Base-by-base conservation (phyloP, 352 stramenopile genomes). In the Pseudoperonospora humuli region DNA sequence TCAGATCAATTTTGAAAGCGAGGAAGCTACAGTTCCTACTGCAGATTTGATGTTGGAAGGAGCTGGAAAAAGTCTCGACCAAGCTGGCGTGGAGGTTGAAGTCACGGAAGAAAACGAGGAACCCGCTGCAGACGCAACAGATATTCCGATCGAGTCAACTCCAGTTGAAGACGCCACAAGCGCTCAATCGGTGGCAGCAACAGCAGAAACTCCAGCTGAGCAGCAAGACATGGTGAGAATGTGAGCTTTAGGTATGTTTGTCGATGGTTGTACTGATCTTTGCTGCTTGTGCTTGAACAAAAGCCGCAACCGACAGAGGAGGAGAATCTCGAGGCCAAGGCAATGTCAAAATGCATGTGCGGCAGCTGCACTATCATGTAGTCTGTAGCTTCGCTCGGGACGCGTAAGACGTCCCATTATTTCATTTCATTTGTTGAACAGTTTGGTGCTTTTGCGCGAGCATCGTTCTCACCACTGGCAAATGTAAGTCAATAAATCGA, bases 351-450 rank as follows among this genome's bases (percentile, higher is more conserved):
- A 31, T 87, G 75, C 52, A 67, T 54, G 0, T 87, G 75, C 27
- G 69, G 74, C 13, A 67, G 34, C 39, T 84, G 75, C 59, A 52
- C 65, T 21, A 72, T 84, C 37, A 87, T 85, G 75, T 87, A 78
- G 59, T 20, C 32, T 27, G 37, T 7, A 39, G 9, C 20, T 9
- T 15, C 50, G 14, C 19, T 39, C 7, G 13, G 13, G 24, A 7
- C n/a, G n/a, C n/a, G n/a, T n/a, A n/a, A n/a, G n/a, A n/a, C n/a
- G n/a, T n/a, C n/a, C n/a, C n/a, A n/a, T n/a, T n/a, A n/a, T n/a
- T n/a, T n/a, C n/a, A n/a, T n/a, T n/a, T n/a, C n/a, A n/a, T n/a
- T n/a, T n/a, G n/a, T n/a, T n/a, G n/a, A n/a, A n/a, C n/a, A n/a
- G n/a, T n/a, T n/a, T n/a, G n/a, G n/a, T n/a, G n/a, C n/a, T n/a